Base-by-base conservation (phyloP, 192 early-diverging fungal species). In the Backusella sp. region DNA sequence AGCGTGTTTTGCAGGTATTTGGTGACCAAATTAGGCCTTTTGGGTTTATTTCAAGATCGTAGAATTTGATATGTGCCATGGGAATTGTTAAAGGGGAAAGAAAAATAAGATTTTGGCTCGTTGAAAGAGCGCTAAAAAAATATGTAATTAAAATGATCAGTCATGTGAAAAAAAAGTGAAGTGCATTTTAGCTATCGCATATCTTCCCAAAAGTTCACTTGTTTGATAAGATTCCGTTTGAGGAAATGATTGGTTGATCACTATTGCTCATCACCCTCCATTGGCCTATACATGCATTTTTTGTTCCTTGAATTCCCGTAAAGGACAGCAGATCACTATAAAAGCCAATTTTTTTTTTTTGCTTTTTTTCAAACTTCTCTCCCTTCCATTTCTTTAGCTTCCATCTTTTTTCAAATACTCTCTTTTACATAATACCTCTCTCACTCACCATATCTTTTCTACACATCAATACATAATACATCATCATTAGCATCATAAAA, bases 221-320 rank as follows among this genome's bases (percentile, higher is more conserved):
- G 56, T 23, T 26, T 62, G 56, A 62, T 62, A 62, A 62, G 56
- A 62, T 62, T 62, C 56, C 56, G 56, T 62, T 62, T 26, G 56
- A 62, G 0, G 9, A 26, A 9, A 12, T 62, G 56, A 62, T 62
- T 62, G 56, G 56, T 11, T 28, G 56, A 62, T 62, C 56, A 28
- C 8, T 62, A 62, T 62, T 62, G 56, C 56, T 62, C 56, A 62
- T 28, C 26, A 14, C 11, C 26, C 23, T 62, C 23, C 11, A 14
- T 62, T 62, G 56, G 56, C 23, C 26, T 28, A 28, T 62, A 23
- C 56, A 62, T 62, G 56, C 56, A 62, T 62, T 62, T 62, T 62
- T 62, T 26, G 56, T 62, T 62, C 56, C 56, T 62, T 62, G 56
- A 59, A 59, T 59, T 59, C 23, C 56, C 56, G 53, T 59, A 59